Conservation (phyloP, 2,329 filamentous ascomycete species). For the Fonsecaea erecta region DNA sequence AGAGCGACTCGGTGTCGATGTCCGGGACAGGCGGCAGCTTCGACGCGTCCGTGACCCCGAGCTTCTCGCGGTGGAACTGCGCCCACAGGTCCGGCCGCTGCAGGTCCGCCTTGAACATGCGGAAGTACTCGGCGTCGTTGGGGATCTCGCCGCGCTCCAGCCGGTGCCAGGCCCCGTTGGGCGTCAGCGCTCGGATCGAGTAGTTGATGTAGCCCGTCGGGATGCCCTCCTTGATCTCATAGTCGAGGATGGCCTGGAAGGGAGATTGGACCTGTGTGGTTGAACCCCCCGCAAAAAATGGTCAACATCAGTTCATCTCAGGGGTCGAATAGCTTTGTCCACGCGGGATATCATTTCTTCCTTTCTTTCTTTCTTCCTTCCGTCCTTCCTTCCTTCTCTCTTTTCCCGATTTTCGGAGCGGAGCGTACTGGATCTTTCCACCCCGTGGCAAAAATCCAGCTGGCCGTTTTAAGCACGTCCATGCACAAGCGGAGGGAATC, state of each 20-base stretch:
- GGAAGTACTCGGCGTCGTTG: slow-evolving; percentile 76
- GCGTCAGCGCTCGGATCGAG: slow-evolving; percentile 78
- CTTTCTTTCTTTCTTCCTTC: neutral
- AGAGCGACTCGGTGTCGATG: slow-evolving; percentile 78
- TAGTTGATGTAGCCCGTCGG: slow-evolving; percentile 90
- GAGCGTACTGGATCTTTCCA: no score
- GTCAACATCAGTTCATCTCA: neutral
- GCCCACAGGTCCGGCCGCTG: slow-evolving; percentile 70
- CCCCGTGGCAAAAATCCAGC: neutral
- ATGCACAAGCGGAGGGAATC: neutral
- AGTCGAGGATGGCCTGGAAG: slow-evolving; percentile 90
- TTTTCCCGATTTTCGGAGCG: neutral
- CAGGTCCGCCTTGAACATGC: slow-evolving; percentile 75
- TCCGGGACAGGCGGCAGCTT: slow-evolving; percentile 67
- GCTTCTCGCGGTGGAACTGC: slow-evolving; percentile 55
- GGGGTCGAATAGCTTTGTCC: neutral
- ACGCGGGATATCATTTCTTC: neutral
- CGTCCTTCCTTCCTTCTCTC: neutral
- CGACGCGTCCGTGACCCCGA: slow-evolving; percentile 29
- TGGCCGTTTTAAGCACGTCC: neutral
- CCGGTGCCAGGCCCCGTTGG: slow-evolving; percentile 82
- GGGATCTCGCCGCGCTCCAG: slow-evolving; percentile 83
- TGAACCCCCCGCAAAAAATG: neutral
- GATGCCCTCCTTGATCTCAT: slow-evolving; percentile 76
- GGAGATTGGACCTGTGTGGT: slow-evolving; percentile 80